phyloP scores from a whole-genome alignment of 1,139 yeast genomes.

The Hyphopichia pseudoburtonii region DNA sequence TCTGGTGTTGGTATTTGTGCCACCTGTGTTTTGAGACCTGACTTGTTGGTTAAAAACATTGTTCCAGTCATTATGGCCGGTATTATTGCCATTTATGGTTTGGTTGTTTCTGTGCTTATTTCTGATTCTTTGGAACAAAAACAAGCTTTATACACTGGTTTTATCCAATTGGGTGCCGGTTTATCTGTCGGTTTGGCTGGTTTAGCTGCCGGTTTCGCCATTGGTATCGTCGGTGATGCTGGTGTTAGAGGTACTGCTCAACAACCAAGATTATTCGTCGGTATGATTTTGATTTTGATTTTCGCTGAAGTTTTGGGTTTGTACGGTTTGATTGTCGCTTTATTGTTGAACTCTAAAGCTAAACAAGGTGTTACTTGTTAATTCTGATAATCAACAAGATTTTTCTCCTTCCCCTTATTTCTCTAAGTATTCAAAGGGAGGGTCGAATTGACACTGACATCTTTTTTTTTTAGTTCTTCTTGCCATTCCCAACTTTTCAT shows the following conservation, averaged over 20 bases:
- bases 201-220: conserved; percentile 95
- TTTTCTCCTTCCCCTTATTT: too few relatives aligned
- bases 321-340: conserved; percentile 96
- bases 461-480: too few relatives aligned
- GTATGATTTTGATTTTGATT: conserved; percentile 90
- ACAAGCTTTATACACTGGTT: conserved; percentile 95
- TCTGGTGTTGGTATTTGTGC: conserved; percentile 99
- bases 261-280: conserved; percentile 95
- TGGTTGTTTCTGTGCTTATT: conserved; percentile 94
- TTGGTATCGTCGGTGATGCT: conserved; percentile 98
- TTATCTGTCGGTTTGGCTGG: conserved; percentile 97
- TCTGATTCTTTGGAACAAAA: conserved; percentile 86
- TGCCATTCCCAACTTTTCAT: too few relatives aligned
- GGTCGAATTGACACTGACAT: too few relatives aligned
- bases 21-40: conserved; percentile 96
- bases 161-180: conserved; percentile 98
- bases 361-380: conserved; percentile 83
- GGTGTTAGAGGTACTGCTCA: conserved; percentile 97
- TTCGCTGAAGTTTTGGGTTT: conserved; percentile 97
- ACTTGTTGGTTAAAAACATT: conserved; percentile 81
- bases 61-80: conserved; percentile 99
- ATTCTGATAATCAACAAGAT: conserved; percentile 13
- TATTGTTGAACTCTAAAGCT: conserved; percentile 95
- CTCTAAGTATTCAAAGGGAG: too few relatives aligned
- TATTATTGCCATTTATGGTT: conserved; percentile 98